Base-by-base conservation (phyloP, 2,329 filamentous ascomycete species). In the Saccharata proteae region DNA sequence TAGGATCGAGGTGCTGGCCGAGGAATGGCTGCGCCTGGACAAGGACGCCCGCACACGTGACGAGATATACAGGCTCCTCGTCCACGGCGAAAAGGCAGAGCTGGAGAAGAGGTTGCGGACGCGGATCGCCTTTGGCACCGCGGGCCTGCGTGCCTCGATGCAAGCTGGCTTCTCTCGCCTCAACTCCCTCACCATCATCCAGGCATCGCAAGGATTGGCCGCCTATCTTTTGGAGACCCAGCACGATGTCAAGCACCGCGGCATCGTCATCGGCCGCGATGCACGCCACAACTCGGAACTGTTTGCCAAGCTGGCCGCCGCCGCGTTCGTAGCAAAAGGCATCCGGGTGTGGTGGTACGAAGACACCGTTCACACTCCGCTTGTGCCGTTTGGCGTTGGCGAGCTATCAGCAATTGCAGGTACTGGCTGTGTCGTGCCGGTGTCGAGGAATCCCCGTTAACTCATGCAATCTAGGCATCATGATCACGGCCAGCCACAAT, bases 401-500 rank as follows among this genome's bases (percentile, higher is more conserved):
- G 51, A 65, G 33, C 57, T 71, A 33, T 51, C 57, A 21, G 69
- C 72, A 18, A 64, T 59, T 4, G 73, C 69, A 25, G 74, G n/a
- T n/a, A n/a, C n/a, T n/a, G n/a, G n/a, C n/a, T n/a, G n/a, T n/a
- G n/a, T n/a, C n/a, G n/a, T n/a, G n/a, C n/a, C n/a, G n/a, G n/a
- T n/a, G n/a, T n/a, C n/a, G n/a, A n/a, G n/a, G n/a, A n/a, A n/a
- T n/a, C n/a, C n/a, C n/a, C n/a, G n/a, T n/a, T n/a, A n/a, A n/a
- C n/a, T n/a, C n/a, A n/a, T n/a, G n/a, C n/a, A n/a, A n/a, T n/a
- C n/a, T n/a, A n/a, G n/a, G 74, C 13, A 58, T 78, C 17, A 77
- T 78, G 72, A 64, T 78, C 21, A 78, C 74, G 10, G 74, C 74
- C 18, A 75, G 70, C 43, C 72, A 76, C 49, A 77, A 78, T 41